These are phyloP conservation scores for Symbiodinium natans DNA, from an alignment of 73 alveolate species.

Conservation along the genomic window DNA sequence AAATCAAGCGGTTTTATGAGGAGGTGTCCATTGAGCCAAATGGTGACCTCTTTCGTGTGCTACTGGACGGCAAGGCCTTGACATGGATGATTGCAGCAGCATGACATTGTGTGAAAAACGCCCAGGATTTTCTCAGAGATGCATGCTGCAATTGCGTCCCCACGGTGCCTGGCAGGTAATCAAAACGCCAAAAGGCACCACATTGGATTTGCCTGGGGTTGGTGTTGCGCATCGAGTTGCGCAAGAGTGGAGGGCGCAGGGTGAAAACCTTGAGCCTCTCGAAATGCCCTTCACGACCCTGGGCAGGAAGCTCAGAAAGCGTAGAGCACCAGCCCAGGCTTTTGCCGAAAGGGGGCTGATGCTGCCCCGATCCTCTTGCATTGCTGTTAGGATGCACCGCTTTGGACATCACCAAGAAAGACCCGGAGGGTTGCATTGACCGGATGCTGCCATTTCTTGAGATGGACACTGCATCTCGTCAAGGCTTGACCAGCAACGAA, in stretches of 20 bases:
- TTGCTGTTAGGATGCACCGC: conserved; percentile 44
- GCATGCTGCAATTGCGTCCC: neutral
- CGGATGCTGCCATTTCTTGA: conserved; percentile 68
- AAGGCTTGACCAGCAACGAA: too few species aligned
- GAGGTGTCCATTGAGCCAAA: conserved; percentile 27
- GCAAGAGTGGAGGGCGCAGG: conserved; percentile 13
- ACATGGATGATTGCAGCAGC: neutral
- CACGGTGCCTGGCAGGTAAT: conserved; percentile 19
- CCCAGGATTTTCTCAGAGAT: neutral
- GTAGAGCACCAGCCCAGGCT: too few species aligned
- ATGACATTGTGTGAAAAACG: neutral
- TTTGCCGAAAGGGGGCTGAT: too few species aligned
- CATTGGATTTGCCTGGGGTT: conserved; percentile 40
- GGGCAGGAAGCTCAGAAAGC: conserved; percentile 47
- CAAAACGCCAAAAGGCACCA: conserved; percentile 72
- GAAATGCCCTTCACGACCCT: conserved; percentile 87
- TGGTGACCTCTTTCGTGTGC: conserved; percentile 37
- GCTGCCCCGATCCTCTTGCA: too few species aligned
- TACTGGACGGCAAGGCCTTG: conserved; percentile 66
- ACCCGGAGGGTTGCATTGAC: conserved; percentile 61
- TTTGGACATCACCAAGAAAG: conserved; percentile 38
- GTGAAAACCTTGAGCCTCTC: conserved; percentile 38
- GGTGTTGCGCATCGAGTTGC: conserved; percentile 63
- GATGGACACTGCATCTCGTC: conserved; percentile 55
- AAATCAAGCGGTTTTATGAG: conserved; percentile 81